Conservation (phyloP, 164 flowering plant genomes). For the Kalanchoe fedtschenkoi region DNA sequence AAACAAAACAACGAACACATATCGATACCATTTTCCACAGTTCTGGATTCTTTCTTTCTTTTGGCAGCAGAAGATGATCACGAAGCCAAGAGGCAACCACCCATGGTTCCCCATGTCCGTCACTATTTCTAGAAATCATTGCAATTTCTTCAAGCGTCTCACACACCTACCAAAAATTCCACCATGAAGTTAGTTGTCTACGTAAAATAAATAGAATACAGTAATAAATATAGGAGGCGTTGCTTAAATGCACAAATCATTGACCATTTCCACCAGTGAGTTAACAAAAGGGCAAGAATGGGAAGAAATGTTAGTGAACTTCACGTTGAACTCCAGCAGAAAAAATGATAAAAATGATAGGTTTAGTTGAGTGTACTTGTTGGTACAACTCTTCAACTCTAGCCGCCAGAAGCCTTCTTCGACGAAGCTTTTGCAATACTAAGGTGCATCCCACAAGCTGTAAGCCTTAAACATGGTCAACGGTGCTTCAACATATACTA, state of each 20-base stretch:
- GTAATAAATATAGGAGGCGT: background rate
- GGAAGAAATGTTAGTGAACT: background rate
- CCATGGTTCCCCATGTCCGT: conserved; percentile 64
- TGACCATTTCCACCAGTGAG: background rate
- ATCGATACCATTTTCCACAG: conserved; percentile 78
- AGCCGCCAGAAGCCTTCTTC: conserved; percentile 27
- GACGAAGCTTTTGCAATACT: conserved; percentile 26
- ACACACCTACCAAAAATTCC: conserved; percentile 55
- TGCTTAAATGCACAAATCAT: background rate
- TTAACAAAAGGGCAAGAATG: background rate
- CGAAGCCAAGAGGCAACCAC: conserved; percentile 75
- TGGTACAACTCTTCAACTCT: conserved; percentile 77
- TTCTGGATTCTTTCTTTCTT: conserved; percentile 59
- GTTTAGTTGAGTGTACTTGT: conserved; percentile 35
- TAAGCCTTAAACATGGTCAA: conserved; percentile 27
- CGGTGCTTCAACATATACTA: conserved; percentile 16
- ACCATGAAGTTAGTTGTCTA: background rate
- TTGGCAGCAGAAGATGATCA: conserved; percentile 81
- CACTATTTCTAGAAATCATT: conserved; percentile 29
- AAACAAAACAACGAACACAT: background rate
- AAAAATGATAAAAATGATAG: background rate
- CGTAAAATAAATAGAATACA: background rate
- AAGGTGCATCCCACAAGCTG: conserved; percentile 49
- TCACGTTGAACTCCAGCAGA: background rate
- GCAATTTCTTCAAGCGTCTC: conserved; percentile 90